These are phyloP conservation scores for Penicillium sclerotiorum DNA, from an alignment of 2,329 filamentous ascomycete genomes.

Conservation along the genomic window DNA sequence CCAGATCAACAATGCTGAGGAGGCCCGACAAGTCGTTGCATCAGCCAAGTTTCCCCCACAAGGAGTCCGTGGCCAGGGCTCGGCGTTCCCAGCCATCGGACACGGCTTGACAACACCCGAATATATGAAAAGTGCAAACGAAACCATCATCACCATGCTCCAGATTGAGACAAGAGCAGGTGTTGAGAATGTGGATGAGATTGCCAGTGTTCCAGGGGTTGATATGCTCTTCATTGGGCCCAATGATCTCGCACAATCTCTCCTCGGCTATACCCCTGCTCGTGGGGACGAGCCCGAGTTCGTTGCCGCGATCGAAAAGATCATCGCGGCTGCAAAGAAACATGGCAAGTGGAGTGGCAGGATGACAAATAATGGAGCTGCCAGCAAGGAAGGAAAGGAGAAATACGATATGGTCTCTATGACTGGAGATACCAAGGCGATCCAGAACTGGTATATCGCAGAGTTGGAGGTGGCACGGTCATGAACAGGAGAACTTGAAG, in stretches of 20 bases:
- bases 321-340: slow-evolving; percentile 59
- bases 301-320: slow-evolving; percentile 60
- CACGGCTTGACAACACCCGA: slow-evolving; percentile 37
- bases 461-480: slow-evolving; percentile 46
- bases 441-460: slow-evolving; percentile 54
- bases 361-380: slow-evolving; percentile 50
- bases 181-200: slow-evolving; percentile 45
- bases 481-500: too few species aligned
- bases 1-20: slow-evolving; percentile 55
- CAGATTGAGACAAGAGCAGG: slow-evolving; percentile 45
- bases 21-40: slow-evolving; percentile 27
- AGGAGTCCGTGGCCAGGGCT: slow-evolving; percentile 33
- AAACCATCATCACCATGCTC: slow-evolving; percentile 36
- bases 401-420: slow-evolving; percentile 51
- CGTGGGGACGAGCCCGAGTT: slow-evolving; percentile 58
- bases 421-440: slow-evolving; percentile 50
- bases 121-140: slow-evolving; percentile 40
- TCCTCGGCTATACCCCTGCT: slow-evolving; percentile 64
- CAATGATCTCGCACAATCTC: slow-evolving; percentile 45
- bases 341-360: slow-evolving; percentile 68
- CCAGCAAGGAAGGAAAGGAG: slow-evolving; percentile 43
- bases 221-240: slow-evolving; percentile 43
- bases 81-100: slow-evolving; percentile 30
- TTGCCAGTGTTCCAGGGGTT: slow-evolving; percentile 41
- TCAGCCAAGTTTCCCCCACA: slow-evolving; percentile 34